phyloP scores from a whole-genome alignment of 345 rosid species.

The Moricandia moricandioides region DNA sequence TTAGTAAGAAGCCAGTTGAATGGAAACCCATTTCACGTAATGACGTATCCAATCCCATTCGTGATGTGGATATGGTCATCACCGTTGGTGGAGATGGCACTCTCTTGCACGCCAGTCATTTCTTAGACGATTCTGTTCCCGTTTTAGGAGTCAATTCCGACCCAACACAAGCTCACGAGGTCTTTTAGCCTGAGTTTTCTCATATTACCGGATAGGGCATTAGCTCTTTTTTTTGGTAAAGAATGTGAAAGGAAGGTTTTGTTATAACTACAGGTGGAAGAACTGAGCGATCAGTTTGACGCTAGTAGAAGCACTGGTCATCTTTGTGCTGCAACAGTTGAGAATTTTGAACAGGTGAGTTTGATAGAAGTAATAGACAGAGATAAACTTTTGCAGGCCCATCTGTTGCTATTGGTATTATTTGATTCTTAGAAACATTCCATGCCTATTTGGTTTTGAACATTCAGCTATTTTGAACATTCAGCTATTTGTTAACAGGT shows the following conservation, averaged over 20 bases:
- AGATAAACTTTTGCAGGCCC: too few species aligned
- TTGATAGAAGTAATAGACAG: not conserved
- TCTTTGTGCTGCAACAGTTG: constrained; percentile 79
- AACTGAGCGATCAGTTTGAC: constrained; percentile 65
- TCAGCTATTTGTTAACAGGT: constrained; percentile 45
- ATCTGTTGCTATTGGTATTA: too few species aligned
- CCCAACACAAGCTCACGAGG: constrained; percentile 82
- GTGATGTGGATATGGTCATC: constrained; percentile 75
- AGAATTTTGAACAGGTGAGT: constrained; percentile 81
- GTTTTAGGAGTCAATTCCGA: constrained; percentile 90
- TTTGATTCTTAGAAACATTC: too few species aligned
- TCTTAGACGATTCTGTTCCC: constrained; percentile 69
- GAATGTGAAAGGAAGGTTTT: constrained; percentile 4
- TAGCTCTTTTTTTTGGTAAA: not conserved
- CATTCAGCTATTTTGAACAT: constrained; percentile 7
- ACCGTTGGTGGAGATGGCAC: constrained; percentile 97
- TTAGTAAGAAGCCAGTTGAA: constrained; percentile 61
- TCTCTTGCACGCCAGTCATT: constrained; percentile 90
- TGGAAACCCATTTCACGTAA: constrained; percentile 64
- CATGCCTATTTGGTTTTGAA: not conserved
- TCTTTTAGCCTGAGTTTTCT: constrained; percentile 19
- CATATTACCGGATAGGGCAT: not conserved
- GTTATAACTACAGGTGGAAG: constrained; percentile 50
- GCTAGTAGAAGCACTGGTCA: constrained; percentile 86
- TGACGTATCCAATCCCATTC: constrained; percentile 48